Evolutionary conservation across 257 asterid genomes (phyloP).

Genomic region (Paraleonurus japonicus): DNA sequence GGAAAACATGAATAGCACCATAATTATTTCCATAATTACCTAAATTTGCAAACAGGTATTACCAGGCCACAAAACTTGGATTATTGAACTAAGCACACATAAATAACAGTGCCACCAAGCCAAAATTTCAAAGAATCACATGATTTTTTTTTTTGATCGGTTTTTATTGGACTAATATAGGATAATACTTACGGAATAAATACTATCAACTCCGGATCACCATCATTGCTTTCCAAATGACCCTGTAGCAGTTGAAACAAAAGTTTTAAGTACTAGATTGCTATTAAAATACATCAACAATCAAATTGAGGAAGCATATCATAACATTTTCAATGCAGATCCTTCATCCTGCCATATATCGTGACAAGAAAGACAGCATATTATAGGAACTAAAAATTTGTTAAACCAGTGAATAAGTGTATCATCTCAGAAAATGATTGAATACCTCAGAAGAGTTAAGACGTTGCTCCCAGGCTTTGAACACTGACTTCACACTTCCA

Average conservation of each 20-base stretch:
- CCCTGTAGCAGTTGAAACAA: slow-evolving; percentile 48
- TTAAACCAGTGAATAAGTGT: not conserved
- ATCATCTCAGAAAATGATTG: not conserved
- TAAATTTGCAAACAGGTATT: not conserved
- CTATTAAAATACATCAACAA: slow-evolving; percentile 7
- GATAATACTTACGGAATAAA: slow-evolving; percentile 79
- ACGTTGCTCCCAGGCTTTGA: slow-evolving; percentile 94
- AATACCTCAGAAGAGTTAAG: slow-evolving; percentile 77
- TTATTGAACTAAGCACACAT: not conserved
- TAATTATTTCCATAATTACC: not conserved
- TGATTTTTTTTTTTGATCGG: too few species aligned
- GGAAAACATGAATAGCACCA: not conserved
- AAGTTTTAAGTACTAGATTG: not conserved
- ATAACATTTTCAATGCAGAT: not conserved
- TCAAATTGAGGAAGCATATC: not conserved
- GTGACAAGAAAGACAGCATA: not conserved
- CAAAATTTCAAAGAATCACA: not conserved
- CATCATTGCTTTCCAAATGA: slow-evolving; percentile 92
- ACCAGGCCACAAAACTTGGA: slow-evolving; percentile 2
- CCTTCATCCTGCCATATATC: slow-evolving; percentile 1
- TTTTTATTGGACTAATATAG: slow-evolving; percentile 15
- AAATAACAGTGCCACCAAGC: not conserved
- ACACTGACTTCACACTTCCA: slow-evolving; percentile 88
- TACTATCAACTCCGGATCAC: slow-evolving; percentile 94
- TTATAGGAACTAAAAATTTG: not conserved